These are phyloP conservation scores for Ophiognomonia clavigignenti-juglandacearum DNA, from an alignment of 2,329 filamentous ascomycete genomes.

Conservation along the genomic window DNA sequence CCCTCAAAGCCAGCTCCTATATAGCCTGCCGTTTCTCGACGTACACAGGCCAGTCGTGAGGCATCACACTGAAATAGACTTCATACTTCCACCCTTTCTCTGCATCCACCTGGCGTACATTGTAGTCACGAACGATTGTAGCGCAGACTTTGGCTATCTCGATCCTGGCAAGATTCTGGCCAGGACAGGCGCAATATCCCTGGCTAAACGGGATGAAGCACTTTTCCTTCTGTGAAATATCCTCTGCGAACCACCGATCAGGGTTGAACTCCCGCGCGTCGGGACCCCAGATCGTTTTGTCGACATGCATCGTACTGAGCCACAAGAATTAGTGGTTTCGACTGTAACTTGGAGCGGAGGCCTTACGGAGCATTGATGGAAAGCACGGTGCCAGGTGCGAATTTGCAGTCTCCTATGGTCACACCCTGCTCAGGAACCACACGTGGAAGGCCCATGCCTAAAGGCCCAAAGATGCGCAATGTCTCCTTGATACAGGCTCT, in stretches of 20 bases:
- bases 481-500: constrained; percentile 29
- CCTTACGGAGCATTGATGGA: constrained; percentile 16
- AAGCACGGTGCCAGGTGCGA: constrained; percentile 24
- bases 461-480: constrained; percentile 24
- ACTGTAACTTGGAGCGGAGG: too few species aligned
- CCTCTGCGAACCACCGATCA: constrained; percentile 19
- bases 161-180: constrained; percentile 17
- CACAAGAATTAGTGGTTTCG: too few species aligned
- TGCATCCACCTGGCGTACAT: constrained; percentile 15
- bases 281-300: constrained; percentile 22
- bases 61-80: constrained; percentile 14
- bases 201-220: constrained; percentile 11
- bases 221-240: constrained; percentile 15
- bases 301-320: constrained; percentile 16
- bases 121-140: constrained; percentile 17
- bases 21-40: constrained; percentile 5
- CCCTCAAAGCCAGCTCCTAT: not conserved
- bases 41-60: constrained; percentile 18
- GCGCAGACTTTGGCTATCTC: constrained; percentile 17
- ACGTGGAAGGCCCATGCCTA: constrained; percentile 24
- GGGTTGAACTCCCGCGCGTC: constrained; percentile 20
- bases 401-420: constrained; percentile 21
- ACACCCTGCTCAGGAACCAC: constrained; percentile 22
- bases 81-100: constrained; percentile 16
- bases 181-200: constrained; percentile 17